Evolutionary conservation across 176 grass and related monocot genomes (phyloP).

Genomic region (Aegilops sharonensis): DNA sequence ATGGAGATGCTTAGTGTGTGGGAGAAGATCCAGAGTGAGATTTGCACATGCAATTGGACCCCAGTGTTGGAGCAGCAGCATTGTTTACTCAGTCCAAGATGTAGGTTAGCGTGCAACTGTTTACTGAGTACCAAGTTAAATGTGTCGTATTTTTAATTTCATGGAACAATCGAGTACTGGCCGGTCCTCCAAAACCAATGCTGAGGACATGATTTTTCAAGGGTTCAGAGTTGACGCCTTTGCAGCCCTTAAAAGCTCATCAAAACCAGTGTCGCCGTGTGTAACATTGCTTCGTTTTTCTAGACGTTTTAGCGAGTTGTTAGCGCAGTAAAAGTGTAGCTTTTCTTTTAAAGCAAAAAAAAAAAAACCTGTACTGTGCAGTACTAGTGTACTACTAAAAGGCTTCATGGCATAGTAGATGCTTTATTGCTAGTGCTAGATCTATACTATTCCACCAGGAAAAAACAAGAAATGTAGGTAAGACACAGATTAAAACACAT

Average conservation of each 20-base stretch:
- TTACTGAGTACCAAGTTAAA: slow-evolving; percentile 43
- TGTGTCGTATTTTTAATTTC: slow-evolving; percentile 12
- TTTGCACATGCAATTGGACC: slow-evolving; percentile 27
- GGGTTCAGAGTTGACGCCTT: slow-evolving; percentile 13
- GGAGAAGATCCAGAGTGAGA: slow-evolving; percentile 23
- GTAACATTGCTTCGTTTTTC: background rate
- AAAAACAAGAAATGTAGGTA: background rate
- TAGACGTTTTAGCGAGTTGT: background rate
- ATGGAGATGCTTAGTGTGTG: slow-evolving; percentile 12
- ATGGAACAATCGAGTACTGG: slow-evolving; percentile 40
- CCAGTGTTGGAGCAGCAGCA: slow-evolving; percentile 2
- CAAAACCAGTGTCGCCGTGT: slow-evolving; percentile 5
- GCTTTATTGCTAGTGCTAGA: background rate
- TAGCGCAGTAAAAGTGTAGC: background rate
- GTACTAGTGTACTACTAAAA: background rate
- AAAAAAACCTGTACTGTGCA: background rate
- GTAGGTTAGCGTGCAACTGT: slow-evolving; percentile 46
- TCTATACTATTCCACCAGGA: background rate
- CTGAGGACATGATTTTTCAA: slow-evolving; percentile 24
- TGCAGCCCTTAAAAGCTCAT: background rate
- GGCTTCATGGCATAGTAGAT: background rate
- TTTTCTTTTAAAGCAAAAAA: background rate
- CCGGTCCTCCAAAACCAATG: slow-evolving; percentile 35
- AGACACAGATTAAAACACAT: background rate
- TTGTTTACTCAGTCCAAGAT: slow-evolving; percentile 69